These are phyloP conservation scores for Ceratocystis albifundus DNA, from an alignment of 2,329 filamentous ascomycete genomes.

Conservation along the genomic window DNA sequence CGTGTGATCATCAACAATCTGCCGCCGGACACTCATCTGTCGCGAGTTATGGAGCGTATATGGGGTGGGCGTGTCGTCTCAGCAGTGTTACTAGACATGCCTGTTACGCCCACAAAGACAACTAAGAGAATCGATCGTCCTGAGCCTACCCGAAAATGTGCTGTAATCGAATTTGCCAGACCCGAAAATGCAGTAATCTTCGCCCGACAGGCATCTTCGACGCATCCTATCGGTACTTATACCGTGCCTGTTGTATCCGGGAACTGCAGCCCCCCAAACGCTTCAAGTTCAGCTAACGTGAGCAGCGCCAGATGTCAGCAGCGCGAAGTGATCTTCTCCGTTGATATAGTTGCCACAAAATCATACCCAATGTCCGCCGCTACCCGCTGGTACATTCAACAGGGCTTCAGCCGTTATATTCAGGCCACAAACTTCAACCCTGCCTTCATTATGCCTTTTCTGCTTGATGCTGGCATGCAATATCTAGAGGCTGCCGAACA, in stretches of 20 bases:
- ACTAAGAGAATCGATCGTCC: background rate
- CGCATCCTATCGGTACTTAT: constrained; percentile 11
- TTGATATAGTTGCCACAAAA: background rate
- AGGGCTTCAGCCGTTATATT: constrained; percentile 19
- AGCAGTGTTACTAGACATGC: background rate
- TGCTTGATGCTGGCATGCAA: constrained; percentile 2
- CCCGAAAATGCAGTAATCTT: constrained; percentile 8
- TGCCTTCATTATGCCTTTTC: constrained; percentile 15
- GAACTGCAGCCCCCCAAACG: background rate
- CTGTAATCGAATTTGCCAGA: constrained; percentile 20
- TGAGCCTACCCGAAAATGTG: background rate
- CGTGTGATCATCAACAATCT: constrained; percentile 27
- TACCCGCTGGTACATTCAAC: constrained; percentile 18
- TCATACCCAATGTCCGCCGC: constrained; percentile 19
- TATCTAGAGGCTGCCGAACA: background rate
- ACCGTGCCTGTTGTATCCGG: background rate
- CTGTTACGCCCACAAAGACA: background rate
- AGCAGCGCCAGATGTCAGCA: background rate
- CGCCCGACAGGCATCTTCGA: background rate
- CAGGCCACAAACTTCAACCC: constrained; percentile 15
- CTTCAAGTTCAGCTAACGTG: no score
- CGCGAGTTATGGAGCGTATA: constrained; percentile 13
- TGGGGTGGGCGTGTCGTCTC: constrained; percentile 22
- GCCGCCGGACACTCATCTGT: constrained; percentile 22
- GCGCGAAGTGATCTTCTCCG: background rate